Conservation (phyloP, 345 rosid species). For the Stellera chamaejasme region DNA sequence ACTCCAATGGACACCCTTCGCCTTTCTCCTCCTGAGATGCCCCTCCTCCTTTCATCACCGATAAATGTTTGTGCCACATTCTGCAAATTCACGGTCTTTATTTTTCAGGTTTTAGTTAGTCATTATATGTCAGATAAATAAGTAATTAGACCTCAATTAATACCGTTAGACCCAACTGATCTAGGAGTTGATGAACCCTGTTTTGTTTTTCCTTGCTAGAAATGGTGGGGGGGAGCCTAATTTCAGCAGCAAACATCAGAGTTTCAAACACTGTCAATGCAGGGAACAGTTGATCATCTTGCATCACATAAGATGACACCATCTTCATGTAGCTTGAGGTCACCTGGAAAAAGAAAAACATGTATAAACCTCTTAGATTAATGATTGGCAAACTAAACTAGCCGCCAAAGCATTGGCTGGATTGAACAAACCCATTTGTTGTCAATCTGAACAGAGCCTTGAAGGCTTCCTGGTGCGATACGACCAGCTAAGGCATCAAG, state of each 20-base stretch:
- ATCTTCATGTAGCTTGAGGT: slow-evolving; percentile 67
- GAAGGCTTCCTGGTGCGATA: slow-evolving; percentile 61
- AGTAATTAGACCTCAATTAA: slow-evolving; percentile 1
- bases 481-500: slow-evolving; percentile 85
- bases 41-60: slow-evolving; percentile 76
- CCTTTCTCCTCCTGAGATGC: slow-evolving; percentile 63
- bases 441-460: slow-evolving; percentile 64
- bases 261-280: slow-evolving; percentile 74
- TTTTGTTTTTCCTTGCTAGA: slow-evolving; percentile 56
- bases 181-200: slow-evolving; percentile 54
- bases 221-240: slow-evolving; percentile 67
- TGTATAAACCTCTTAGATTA: too few species aligned
- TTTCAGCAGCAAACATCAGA: slow-evolving; percentile 77
- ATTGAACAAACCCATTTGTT: slow-evolving; percentile 40
- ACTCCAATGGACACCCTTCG: slow-evolving; percentile 76
- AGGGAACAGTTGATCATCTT: slow-evolving; percentile 85
- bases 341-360: slow-evolving; percentile 27
- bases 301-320: slow-evolving; percentile 86
- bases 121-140: background rate
- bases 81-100: slow-evolving; percentile 13
- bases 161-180: slow-evolving; percentile 63
- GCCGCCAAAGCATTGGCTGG: background rate
- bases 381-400: too few species aligned
- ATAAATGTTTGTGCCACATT: slow-evolving; percentile 45
- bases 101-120: background rate